These are phyloP conservation scores for Chamaecyparis obtusa DNA, from an alignment of 75 land plant species.

Conservation along the genomic window DNA sequence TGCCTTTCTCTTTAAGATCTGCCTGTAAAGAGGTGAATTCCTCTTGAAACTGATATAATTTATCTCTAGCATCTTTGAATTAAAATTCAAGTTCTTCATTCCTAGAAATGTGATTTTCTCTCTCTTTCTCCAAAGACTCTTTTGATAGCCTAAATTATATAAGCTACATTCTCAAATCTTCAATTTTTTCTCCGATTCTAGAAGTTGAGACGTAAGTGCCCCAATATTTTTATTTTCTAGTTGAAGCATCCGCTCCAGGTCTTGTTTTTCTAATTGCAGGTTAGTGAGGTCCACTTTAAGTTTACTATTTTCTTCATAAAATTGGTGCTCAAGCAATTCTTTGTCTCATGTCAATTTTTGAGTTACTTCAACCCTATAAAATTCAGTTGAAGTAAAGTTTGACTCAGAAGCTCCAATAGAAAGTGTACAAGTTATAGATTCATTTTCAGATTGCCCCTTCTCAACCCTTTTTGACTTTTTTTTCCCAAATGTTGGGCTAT, in stretches of 20 bases:
- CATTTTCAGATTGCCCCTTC: constrained; percentile 6
- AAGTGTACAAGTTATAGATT: neutral
- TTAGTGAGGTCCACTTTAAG: constrained; percentile 22
- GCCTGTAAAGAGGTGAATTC: constrained; percentile 60
- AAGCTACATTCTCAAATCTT: constrained; percentile 25
- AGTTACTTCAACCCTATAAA: constrained; percentile 4
- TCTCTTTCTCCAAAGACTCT: constrained; percentile 29
- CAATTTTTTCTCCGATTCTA: constrained; percentile 31
- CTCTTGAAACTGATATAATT: constrained; percentile 43
- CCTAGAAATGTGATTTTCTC: constrained; percentile 26
- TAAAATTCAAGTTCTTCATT: constrained; percentile 48
- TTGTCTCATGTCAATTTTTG: constrained; percentile 9
- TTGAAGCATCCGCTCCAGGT: constrained; percentile 35
- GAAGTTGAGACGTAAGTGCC: constrained; percentile 31
- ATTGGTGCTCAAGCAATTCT: constrained; percentile 7
- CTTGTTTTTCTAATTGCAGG: constrained; percentile 25
- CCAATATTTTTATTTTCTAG: constrained; percentile 21
- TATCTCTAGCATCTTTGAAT: constrained; percentile 29
- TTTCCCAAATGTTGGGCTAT: constrained; percentile 11
- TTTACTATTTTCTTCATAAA: constrained; percentile 26
- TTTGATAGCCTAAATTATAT: constrained; percentile 31
- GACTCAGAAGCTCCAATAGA: constrained; percentile 1
- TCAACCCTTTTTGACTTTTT: constrained; percentile 3
- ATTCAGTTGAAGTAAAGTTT: constrained; percentile 6
- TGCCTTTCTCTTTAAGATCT: constrained; percentile 55